Percentiles rank a stretch among this genome's conserved stretches.
phyloP scores from a whole-genome alignment of 75 land plant genomes.

The Cryptomeria japonica region DNA sequence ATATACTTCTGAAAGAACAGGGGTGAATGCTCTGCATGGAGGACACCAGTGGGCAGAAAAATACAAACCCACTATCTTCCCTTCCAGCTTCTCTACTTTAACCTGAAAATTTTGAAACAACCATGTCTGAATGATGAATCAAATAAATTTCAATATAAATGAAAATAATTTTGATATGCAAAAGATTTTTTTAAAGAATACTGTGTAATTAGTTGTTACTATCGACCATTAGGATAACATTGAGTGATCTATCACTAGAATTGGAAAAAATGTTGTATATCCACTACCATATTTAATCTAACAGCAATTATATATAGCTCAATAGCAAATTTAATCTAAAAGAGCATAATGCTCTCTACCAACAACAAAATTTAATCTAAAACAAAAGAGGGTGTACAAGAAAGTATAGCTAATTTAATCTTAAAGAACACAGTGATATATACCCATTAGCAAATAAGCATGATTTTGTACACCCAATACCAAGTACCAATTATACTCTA shows the following conservation, averaged over 20 bases:
- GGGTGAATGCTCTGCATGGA: constrained; percentile 40
- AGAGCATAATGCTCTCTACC: background rate
- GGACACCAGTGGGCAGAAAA: constrained; percentile 63
- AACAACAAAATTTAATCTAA: background rate
- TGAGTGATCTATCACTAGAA: no score
- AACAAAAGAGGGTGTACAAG: background rate
- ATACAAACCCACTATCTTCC: constrained; percentile 39
- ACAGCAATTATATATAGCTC: background rate
- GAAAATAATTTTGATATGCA: no score
- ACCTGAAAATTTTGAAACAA: constrained; percentile 7
- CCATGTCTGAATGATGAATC: background rate
- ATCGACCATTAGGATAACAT: no score
- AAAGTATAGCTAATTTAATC: background rate
- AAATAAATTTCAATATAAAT: background rate
- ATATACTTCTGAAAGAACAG: constrained; percentile 31
- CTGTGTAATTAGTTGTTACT: no score
- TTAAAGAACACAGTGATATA: no score
- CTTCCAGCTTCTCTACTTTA: constrained; percentile 16
- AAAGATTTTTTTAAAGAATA: no score
- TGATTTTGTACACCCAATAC: no score
- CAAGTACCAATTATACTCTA: no score
- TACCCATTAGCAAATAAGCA: no score
- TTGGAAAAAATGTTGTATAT: background rate
- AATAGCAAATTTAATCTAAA: background rate
- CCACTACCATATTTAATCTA: background rate